phyloP scores from a whole-genome alignment of 2,329 filamentous ascomycete genomes.

The Amauroascus niger region DNA sequence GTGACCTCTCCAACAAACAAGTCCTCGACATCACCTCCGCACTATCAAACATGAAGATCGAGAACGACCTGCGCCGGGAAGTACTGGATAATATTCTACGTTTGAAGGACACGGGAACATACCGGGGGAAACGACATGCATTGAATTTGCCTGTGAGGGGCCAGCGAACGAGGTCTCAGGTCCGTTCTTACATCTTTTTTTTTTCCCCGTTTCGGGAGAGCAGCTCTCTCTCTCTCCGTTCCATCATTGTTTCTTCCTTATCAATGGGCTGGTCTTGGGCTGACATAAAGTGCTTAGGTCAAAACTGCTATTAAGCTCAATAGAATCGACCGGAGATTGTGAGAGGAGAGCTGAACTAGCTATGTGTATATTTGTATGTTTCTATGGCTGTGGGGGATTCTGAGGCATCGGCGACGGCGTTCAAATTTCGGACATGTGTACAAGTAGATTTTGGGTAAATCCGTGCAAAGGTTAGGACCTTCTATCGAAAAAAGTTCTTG shows the following conservation, averaged over 20 bases:
- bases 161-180: conserved; percentile 74
- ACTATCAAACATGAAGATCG: conserved; percentile 83
- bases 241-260: too few species aligned
- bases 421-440: neutral
- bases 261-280: neutral
- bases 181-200: conserved; percentile 24
- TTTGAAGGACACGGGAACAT: conserved; percentile 81
- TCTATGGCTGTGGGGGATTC: neutral
- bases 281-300: conserved; percentile 37
- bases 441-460: neutral
- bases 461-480: neutral
- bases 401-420: conserved; percentile 9
- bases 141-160: conserved; percentile 87
- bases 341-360: neutral
- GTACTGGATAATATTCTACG: conserved; percentile 77
- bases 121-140: conserved; percentile 80
- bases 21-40: conserved; percentile 74
- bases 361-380: conserved; percentile 2
- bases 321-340: conserved; percentile 45
- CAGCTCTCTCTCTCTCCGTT: too few species aligned
- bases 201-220: too few species aligned
- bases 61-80: conserved; percentile 71
- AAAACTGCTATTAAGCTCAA: conserved; percentile 51
- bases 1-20: conserved; percentile 63
- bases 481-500: neutral